These are phyloP conservation scores for Saccharomyces mikatae DNA, from an alignment of 805 yeast species.

Conservation along the genomic window DNA sequence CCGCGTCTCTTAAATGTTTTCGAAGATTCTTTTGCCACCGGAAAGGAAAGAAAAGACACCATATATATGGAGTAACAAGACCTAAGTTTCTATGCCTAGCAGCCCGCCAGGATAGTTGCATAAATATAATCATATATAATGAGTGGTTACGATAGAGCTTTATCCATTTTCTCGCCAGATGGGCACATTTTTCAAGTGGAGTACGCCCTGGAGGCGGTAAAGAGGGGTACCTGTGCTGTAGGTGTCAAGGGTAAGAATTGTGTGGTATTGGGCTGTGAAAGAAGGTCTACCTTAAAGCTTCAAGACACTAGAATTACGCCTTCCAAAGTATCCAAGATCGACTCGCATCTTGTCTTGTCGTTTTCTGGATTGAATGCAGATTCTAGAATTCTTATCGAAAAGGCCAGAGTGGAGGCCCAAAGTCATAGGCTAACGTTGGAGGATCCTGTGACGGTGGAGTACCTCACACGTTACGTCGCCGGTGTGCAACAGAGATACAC, in stretches of 20 bases:
- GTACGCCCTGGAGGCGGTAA: conserved; percentile 95
- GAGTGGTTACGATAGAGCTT: conserved; percentile 99
- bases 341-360: conserved; percentile 82
- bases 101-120: not conserved
- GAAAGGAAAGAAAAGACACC: not conserved
- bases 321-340: conserved; percentile 84
- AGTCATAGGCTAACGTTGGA: conserved; percentile 89
- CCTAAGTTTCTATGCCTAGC: not conserved
- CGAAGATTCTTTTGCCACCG: not conserved
- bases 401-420: conserved; percentile 95
- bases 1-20: not conserved
- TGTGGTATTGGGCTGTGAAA: conserved; percentile 94
- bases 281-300: conserved; percentile 86
- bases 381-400: conserved; percentile 87
- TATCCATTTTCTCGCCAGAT: conserved; percentile 97
- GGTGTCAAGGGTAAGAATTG: conserved; percentile 86
- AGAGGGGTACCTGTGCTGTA: conserved; percentile 96
- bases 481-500: conserved; percentile 96
- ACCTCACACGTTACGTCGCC: conserved; percentile 90
- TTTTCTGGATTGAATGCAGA: conserved; percentile 99
- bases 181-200: conserved; percentile 99
- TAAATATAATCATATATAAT: conserved; percentile 31
- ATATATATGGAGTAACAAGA: not conserved
- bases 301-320: conserved; percentile 97
- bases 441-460: conserved; percentile 87